These are phyloP conservation scores for Podila verticillata DNA, from an alignment of 192 early-diverging fungal genomes.

Conservation along the genomic window DNA sequence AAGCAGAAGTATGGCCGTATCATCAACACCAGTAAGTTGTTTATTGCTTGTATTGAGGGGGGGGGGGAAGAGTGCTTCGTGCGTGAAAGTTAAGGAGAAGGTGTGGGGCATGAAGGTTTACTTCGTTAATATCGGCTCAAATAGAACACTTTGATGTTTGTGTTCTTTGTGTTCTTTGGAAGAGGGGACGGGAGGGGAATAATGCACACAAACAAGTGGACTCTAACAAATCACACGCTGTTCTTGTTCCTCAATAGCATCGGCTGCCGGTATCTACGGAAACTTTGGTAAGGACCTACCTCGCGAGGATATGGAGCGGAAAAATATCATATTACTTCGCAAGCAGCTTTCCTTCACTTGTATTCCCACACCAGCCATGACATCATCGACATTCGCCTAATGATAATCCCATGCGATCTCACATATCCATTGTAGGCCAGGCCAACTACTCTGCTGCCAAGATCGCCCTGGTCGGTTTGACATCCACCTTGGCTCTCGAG, in stretches of 20 bases:
- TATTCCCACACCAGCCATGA: neutral
- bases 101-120: no score
- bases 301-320: neutral
- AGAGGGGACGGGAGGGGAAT: neutral
- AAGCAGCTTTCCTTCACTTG: neutral
- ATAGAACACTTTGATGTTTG: no score
- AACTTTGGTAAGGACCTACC: slow-evolving; percentile 71
- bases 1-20: slow-evolving; percentile 96
- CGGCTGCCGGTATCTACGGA: slow-evolving; percentile 94
- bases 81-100: no score
- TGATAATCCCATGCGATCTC: neutral
- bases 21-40: slow-evolving; percentile 80
- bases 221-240: neutral
- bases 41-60: neutral
- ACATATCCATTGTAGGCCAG: slow-evolving; percentile 49
- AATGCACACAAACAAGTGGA: neutral
- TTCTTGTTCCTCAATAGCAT: slow-evolving; percentile 49
- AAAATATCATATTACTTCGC: neutral
- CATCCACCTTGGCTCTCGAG: slow-evolving; percentile 92
- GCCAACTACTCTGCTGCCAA: slow-evolving; percentile 91
- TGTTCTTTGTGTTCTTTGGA: no score
- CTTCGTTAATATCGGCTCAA: no score
- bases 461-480: slow-evolving; percentile 90
- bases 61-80: neutral
- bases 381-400: neutral